A percentile compares a stretch with the other conserved stretches of the same genome.
phyloP scores from a whole-genome alignment of 2,329 filamentous ascomycete genomes.

The Dothideomycetes sp. region DNA sequence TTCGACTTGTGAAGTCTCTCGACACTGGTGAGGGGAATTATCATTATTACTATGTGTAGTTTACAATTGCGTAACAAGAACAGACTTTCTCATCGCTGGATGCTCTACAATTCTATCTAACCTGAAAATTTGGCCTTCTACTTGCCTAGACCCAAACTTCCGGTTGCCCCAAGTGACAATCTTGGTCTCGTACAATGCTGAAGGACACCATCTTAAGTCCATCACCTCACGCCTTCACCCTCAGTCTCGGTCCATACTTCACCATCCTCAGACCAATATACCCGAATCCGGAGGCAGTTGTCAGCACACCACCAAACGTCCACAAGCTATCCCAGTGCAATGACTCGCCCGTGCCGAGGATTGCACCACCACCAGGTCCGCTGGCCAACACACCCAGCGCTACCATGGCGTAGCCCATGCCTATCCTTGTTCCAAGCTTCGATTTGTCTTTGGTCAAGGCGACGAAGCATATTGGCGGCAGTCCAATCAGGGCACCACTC shows the following conservation, averaged over 20 bases:
- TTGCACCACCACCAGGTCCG: conserved; percentile 23
- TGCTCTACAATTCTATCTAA: too few species aligned
- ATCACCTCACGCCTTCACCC: conserved; percentile 1
- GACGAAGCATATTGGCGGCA: conserved; percentile 30
- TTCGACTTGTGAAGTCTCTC: too few species aligned
- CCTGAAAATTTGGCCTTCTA: too few species aligned
- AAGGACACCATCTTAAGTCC: too few species aligned
- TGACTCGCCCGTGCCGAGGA: conserved; percentile 14
- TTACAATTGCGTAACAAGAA: too few species aligned
- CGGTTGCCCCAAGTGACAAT: too few species aligned
- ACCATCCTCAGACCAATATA: background rate
- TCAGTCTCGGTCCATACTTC: background rate
- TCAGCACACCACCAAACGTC: conserved; percentile 20
- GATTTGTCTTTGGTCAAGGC: conserved; percentile 29
- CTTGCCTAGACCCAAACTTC: too few species aligned
- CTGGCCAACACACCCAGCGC: conserved; percentile 23
- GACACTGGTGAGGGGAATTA: too few species aligned
- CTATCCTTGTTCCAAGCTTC: conserved; percentile 33
- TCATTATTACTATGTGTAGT: too few species aligned
- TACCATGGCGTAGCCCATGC: conserved; percentile 24
- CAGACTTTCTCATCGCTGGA: too few species aligned
- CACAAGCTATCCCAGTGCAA: conserved; percentile 24
- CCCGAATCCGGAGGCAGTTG: conserved; percentile 6
- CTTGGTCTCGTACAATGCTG: too few species aligned
- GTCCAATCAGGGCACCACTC: conserved; percentile 31